Base-by-base conservation (phyloP, 1,139 yeast species). In the Zygosaccharomyces sapae region DNA sequence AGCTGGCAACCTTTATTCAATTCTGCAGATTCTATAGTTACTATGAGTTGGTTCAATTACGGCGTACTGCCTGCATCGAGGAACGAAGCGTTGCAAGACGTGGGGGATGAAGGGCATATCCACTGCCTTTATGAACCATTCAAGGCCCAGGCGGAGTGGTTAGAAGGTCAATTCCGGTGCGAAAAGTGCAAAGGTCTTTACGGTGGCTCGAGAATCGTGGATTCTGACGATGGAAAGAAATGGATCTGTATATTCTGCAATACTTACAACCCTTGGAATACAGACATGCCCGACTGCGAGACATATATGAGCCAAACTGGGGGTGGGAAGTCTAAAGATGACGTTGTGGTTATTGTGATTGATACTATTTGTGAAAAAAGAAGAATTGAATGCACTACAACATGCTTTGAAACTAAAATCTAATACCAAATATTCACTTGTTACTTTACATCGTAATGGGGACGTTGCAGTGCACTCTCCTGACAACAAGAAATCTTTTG, bases 211-310 rank as follows among this genome's bases (percentile, higher is more conserved):
- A 16, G 41, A 12, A 38, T 38, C 16, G 43, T 40, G 5, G 40
- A 43, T 3, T 18, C 38, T 10, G 36, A 13, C 9, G 40, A 8
- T 8, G 39, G 33, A 30, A 27, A 29, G 22, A 45, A 45, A 13
- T 52, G 55, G 55, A 43, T 45, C 16, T 52, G 55, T 31, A 34
- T 45, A 5, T 51, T 52, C 33, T 52, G 55, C 33, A 38, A 52
- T 19, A n/a, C 39, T 10, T 44, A 45, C 36, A 52, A 52, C 40
- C 33, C 39, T 10, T 22, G 45, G 20, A 27, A 41, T 16, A 43
- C 44, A 6, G 45, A 44, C 10, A 46, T 51, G 29, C n/a, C 41
- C 5, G 27, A 37, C 12, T 24, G 33, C 13, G 40, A 37, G 19
- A 12, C 40, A 16, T 37, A 37, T 25, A 19, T 37, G 27, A 25